Conservation (phyloP, 1,284 basidiomycete genomes). For the Naganishia sp. region DNA sequence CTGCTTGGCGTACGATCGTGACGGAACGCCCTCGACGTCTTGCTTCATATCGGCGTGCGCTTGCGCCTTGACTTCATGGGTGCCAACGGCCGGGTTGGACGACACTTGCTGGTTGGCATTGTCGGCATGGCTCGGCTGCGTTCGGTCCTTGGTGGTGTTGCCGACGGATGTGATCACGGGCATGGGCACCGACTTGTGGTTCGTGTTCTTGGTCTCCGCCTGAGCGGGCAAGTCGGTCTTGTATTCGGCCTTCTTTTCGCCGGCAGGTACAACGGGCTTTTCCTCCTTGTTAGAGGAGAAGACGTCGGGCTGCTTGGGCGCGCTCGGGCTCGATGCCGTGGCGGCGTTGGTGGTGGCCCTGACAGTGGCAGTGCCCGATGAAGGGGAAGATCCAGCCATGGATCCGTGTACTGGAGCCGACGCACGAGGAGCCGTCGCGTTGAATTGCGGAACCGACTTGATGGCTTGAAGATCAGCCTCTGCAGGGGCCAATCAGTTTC, state of each 20-base stretch:
- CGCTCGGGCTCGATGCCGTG: slow-evolving; percentile 17
- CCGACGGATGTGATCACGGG: slow-evolving; percentile 44
- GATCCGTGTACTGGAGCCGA: slow-evolving; percentile 21
- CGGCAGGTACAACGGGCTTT: slow-evolving; percentile 31
- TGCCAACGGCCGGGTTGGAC: slow-evolving; percentile 38
- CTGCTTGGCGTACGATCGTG: slow-evolving; percentile 30
- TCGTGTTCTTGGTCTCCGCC: slow-evolving; percentile 40
- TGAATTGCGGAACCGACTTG: slow-evolving; percentile 16
- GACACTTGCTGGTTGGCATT: slow-evolving; percentile 31
- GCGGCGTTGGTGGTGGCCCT: slow-evolving; percentile 11
- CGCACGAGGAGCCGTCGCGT: slow-evolving; percentile 7
- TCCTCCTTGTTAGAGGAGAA: slow-evolving; percentile 30
- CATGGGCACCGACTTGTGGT: slow-evolving; percentile 44
- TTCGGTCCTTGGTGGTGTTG: slow-evolving; percentile 46
- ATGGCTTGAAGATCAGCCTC: slow-evolving; percentile 22
- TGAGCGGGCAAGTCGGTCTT: slow-evolving; percentile 45
- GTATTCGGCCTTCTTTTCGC: slow-evolving; percentile 32
- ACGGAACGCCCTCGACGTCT: slow-evolving; percentile 27
- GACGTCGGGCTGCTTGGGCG: slow-evolving; percentile 25
- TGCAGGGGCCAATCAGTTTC: background rate
- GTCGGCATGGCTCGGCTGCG: slow-evolving; percentile 33
- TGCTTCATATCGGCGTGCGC: slow-evolving; percentile 31
- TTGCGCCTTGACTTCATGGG: slow-evolving; percentile 41
- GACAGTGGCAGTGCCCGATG: slow-evolving; percentile 3
- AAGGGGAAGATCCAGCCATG: slow-evolving; percentile 11